Evolutionary conservation across 805 yeast species (phyloP).

Genomic region (Teunomyces aglyptinius): DNA sequence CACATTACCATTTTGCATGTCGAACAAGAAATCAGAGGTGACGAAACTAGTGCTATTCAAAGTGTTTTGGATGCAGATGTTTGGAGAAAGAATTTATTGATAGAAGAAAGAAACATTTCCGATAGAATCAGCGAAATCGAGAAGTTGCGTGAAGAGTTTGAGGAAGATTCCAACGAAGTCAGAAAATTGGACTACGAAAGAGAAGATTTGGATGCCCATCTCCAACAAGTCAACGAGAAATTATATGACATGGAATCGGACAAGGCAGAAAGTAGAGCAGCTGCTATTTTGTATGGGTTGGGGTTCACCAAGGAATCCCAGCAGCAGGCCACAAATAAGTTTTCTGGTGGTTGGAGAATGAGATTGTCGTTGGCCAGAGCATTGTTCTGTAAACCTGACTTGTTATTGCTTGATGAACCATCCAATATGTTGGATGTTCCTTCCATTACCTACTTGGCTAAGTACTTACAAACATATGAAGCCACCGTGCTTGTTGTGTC

Average conservation of each 20-base stretch:
- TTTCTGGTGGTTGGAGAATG: slow-evolving; percentile 99
- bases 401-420: slow-evolving; percentile 93
- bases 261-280: slow-evolving; percentile 96
- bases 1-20: slow-evolving; percentile 95
- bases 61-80: slow-evolving; percentile 99
- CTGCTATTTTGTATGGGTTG: slow-evolving; percentile 85
- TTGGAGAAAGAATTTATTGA: slow-evolving; percentile 88
- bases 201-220: slow-evolving; percentile 75
- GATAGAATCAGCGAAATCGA: slow-evolving; percentile 78
- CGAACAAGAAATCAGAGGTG: slow-evolving; percentile 96
- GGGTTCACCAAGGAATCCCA: slow-evolving; percentile 93
- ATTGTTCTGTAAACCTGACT: slow-evolving; percentile 93
- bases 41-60: slow-evolving; percentile 85
- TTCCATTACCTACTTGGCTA: slow-evolving; percentile 88
- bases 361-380: slow-evolving; percentile 98
- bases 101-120: slow-evolving; percentile 71
- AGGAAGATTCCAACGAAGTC: slow-evolving; percentile 69
- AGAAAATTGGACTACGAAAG: slow-evolving; percentile 85
- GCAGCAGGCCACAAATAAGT: slow-evolving; percentile 75
- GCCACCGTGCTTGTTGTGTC: slow-evolving; percentile 94
- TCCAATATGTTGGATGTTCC: slow-evolving; percentile 99
- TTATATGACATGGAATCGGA: slow-evolving; percentile 93
- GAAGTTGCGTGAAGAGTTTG: slow-evolving; percentile 59
- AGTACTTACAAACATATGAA: slow-evolving; percentile 85
- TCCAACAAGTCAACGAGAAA: slow-evolving; percentile 78